Percentiles rank a stretch among this genome's conserved stretches.
Evolutionary conservation across 2,329 filamentous ascomycete species (phyloP).

Genomic region (Calycina herbarum): DNA sequence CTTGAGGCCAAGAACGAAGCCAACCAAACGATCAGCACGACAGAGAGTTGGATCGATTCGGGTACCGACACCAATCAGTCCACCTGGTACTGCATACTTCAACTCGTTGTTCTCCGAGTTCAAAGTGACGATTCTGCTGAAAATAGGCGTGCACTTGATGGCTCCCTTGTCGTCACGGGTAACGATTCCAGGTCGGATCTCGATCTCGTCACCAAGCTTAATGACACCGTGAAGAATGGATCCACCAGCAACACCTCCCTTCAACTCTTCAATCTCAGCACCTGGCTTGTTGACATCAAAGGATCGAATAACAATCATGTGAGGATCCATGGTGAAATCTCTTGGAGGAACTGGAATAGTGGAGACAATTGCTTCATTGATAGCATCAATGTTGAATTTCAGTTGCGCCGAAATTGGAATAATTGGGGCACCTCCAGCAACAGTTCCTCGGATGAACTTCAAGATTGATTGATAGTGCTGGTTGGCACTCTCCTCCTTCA

Average conservation of each 20-base stretch:
- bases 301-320: conserved; percentile 99
- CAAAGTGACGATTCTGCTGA: conserved; percentile 89
- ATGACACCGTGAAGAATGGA: conserved; percentile 95
- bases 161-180: conserved; percentile 91
- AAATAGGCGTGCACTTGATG: conserved; percentile 96
- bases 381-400: conserved; percentile 99
- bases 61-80: conserved; percentile 96
- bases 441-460: conserved; percentile 97
- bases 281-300: conserved; percentile 99
- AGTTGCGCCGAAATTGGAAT: conserved; percentile 97
- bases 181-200: conserved; percentile 98
- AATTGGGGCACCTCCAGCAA: conserved; percentile 90
- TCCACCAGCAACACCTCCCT: conserved; percentile 97
- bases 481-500: conserved; percentile 91
- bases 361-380: conserved; percentile 93
- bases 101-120: conserved; percentile 98
- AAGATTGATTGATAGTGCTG: conserved; percentile 96
- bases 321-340: conserved; percentile 88
- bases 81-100: conserved; percentile 96
- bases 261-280: conserved; percentile 96
- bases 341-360: conserved; percentile 89
- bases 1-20: conserved; percentile 94
- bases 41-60: conserved; percentile 96
- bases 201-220: conserved; percentile 96
- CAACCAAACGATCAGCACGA: conserved; percentile 97